These are phyloP conservation scores for Verticillium tricorpus DNA, from an alignment of 2,329 filamentous ascomycete species.

Conservation along the genomic window DNA sequence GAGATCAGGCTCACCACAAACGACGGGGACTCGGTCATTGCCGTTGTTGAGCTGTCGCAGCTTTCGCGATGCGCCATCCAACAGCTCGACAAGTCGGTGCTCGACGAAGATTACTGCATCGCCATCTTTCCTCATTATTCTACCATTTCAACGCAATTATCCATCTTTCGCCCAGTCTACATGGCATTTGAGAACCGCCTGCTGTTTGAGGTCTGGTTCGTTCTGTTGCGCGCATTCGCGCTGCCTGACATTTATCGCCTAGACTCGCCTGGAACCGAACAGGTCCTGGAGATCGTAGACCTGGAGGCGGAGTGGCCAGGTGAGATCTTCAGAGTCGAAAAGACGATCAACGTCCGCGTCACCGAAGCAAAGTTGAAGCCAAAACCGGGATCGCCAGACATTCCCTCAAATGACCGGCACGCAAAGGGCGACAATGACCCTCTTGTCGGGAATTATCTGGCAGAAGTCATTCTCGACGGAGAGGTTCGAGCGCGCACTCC, in stretches of 20 bases:
- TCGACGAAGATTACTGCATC: conserved; percentile 91
- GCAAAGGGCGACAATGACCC: conserved; percentile 36
- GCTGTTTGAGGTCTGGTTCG: conserved; percentile 97
- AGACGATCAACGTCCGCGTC: conserved; percentile 52
- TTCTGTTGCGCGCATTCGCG: conserved; percentile 83
- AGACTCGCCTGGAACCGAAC: conserved; percentile 38
- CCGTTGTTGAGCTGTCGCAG: conserved; percentile 81
- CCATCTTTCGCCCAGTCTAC: conserved; percentile 82
- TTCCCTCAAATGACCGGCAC: conserved; percentile 21
- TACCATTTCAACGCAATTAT: conserved; percentile 65
- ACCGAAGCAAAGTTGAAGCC: conserved; percentile 59
- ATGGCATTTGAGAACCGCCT: conserved; percentile 81
- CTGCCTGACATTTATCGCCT: conserved; percentile 83
- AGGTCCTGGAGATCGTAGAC: conserved; percentile 31
- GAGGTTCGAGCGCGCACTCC: conserved; percentile 74
- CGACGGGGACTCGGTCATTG: conserved; percentile 73
- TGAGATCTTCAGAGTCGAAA: conserved; percentile 58
- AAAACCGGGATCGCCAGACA: conserved; percentile 18
- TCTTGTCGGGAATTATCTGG: conserved; percentile 65
- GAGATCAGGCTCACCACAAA: conserved; percentile 89
- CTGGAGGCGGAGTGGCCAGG: conserved; percentile 33
- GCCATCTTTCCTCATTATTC: conserved; percentile 94
- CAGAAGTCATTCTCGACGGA: conserved; percentile 74
- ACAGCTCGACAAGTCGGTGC: conserved; percentile 80
- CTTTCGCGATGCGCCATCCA: conserved; percentile 88